A percentile compares a stretch with the other conserved stretches of the same genome.
phyloP scores from a whole-genome alignment of 2,329 filamentous ascomycete genomes.

The Paecilomyces sp. region DNA sequence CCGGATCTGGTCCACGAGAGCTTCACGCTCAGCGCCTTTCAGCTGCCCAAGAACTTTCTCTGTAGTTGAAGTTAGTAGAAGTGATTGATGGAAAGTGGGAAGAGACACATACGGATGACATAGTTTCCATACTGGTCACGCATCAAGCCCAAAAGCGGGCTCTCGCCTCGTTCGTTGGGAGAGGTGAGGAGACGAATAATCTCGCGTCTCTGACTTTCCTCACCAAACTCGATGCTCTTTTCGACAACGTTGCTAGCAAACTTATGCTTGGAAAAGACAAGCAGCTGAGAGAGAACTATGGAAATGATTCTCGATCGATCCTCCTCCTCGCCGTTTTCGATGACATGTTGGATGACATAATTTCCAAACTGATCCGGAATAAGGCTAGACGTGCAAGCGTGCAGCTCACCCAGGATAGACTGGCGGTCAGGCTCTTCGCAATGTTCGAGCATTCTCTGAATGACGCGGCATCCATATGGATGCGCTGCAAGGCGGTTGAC shows the following conservation, averaged over 20 bases:
- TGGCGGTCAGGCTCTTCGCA: constrained; percentile 65
- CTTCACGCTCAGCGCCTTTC: constrained; percentile 51
- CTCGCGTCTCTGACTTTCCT: constrained; percentile 58
- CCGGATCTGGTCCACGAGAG: constrained; percentile 57
- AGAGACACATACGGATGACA: constrained; percentile 73
- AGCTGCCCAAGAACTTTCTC: constrained; percentile 70
- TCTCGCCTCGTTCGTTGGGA: constrained; percentile 57
- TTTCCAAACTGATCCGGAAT: constrained; percentile 89
- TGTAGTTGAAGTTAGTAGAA: constrained; percentile 33
- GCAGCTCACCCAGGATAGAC: constrained; percentile 70
- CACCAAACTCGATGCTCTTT: constrained; percentile 72
- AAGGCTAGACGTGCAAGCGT: constrained; percentile 61
- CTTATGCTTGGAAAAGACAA: constrained; percentile 84
- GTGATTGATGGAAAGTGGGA: neutral
- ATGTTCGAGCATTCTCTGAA: constrained; percentile 84
- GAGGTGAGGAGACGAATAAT: constrained; percentile 61
- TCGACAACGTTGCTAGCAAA: constrained; percentile 97
- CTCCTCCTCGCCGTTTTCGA: constrained; percentile 65
- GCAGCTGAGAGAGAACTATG: constrained; percentile 63
- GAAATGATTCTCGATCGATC: constrained; percentile 68
- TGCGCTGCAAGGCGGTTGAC: constrained; percentile 70
- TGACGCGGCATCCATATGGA: constrained; percentile 82
- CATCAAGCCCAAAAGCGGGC: constrained; percentile 68
- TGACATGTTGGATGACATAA: constrained; percentile 91
- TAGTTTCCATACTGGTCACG: constrained; percentile 93